These are phyloP conservation scores for Melanomma pulvis-pyrius DNA, from an alignment of 495 filamentous ascomycete genomes.

Conservation along the genomic window DNA sequence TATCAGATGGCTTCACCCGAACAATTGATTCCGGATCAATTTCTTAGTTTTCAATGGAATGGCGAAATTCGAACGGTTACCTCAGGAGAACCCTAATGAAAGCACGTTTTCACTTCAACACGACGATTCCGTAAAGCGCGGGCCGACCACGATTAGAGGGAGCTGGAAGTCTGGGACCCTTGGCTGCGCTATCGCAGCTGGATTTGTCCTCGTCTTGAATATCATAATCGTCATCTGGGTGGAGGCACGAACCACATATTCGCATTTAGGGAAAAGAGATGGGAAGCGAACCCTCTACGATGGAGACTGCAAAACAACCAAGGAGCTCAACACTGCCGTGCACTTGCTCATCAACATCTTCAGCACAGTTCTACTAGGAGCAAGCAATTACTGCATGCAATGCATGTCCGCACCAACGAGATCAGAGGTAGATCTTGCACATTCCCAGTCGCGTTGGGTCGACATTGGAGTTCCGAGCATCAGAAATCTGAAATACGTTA, in stretches of 20 bases:
- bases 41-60: too few relatives aligned
- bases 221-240: constrained; percentile 1
- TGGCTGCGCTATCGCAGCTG: background rate
- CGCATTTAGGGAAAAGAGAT: background rate
- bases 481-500: constrained; percentile 36
- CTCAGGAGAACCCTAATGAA: too few relatives aligned
- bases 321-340: constrained; percentile 16
- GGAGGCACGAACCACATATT: background rate
- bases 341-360: constrained; percentile 42
- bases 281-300: constrained; percentile 23
- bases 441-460: constrained; percentile 31
- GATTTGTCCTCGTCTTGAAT: constrained; percentile 8
- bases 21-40: too few relatives aligned
- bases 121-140: too few relatives aligned
- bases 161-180: constrained; percentile 4
- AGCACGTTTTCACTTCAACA: too few relatives aligned
- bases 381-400: constrained; percentile 42
- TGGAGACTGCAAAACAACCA: constrained; percentile 26
- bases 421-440: constrained; percentile 39
- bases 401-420: constrained; percentile 41
- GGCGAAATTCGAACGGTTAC: too few relatives aligned
- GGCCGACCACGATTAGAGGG: too few relatives aligned
- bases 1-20: too few relatives aligned
- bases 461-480: constrained; percentile 43
- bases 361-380: constrained; percentile 35